Percentiles rank a stretch among this genome's conserved stretches.
phyloP scores from a whole-genome alignment of 2,329 filamentous ascomycete species.

The Berkeleyomyces rouxiae region DNA sequence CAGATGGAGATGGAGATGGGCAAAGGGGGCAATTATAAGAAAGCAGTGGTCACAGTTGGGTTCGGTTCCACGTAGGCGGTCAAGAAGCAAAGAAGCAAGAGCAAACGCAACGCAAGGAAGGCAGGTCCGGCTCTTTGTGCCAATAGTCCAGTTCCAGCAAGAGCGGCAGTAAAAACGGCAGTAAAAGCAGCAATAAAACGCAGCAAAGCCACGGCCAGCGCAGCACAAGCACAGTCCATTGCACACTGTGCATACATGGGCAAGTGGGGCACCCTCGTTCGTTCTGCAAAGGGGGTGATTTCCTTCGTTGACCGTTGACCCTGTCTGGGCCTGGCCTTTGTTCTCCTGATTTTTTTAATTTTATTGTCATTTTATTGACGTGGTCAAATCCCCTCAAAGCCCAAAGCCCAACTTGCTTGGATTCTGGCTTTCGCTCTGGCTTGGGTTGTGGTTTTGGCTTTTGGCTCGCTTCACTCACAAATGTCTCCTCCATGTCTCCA shows the following conservation, averaged over 20 bases:
- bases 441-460: too few species aligned
- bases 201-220: not conserved
- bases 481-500: too few species aligned
- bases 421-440: too few species aligned
- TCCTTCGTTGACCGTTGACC: not conserved
- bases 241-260: not conserved
- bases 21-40: too few species aligned
- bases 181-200: not conserved
- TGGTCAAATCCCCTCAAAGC: too few species aligned
- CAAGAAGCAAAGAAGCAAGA: not conserved
- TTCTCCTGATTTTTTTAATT: too few species aligned
- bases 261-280: not conserved
- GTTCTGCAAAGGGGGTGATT: not conserved
- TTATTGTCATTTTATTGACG: too few species aligned
- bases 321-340: too few species aligned
- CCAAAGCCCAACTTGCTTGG: too few species aligned
- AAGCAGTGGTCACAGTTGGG: not conserved
- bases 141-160: too few species aligned
- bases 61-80: not conserved
- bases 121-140: not conserved
- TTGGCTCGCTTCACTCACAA: too few species aligned
- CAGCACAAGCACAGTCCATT: not conserved
- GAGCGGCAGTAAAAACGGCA: not conserved
- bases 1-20: too few species aligned
- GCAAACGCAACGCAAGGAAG: not conserved